Evolutionary conservation across 176 grass and related monocot species (phyloP), one percentile per base, ranked within the genome.

Genomic region (Oryza glumipatula): DNA sequence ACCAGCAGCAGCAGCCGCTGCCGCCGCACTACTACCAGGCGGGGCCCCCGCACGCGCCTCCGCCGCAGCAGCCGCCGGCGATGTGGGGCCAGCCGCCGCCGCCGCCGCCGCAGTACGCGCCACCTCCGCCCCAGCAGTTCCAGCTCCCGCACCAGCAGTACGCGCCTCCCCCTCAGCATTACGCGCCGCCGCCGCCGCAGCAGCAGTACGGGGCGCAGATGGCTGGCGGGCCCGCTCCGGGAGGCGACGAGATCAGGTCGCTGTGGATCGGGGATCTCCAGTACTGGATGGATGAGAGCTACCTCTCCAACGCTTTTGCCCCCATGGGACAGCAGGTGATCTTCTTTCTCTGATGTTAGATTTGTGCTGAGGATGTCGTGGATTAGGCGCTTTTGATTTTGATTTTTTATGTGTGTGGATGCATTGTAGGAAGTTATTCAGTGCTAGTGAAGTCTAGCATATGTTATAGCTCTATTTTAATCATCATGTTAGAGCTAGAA

Each of bases 231-330:
- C 61, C 64, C 2, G 44, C 79, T 23, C 76, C 84, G 0, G 80
- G 72, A 15, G 56, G 69, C 10, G 89, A 90, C 35, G 95, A 98
- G 80, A 79, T 98, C 85, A 91, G 85, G 70, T 83, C 95, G 3
- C 82, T 98, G 69, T 98, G 95, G 95, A 91, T 98, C 28, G 92
- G 95, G 46, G 95, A 98, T 86, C 85, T 98, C 54, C 92, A 93
- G 85, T 90, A 93, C 67, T 98, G 95, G 95, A 95, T 98, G 90
- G 95, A 98, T 9, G 95, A 98, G 79, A 70, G 39, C 87, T 95
- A 93, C 71, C 74, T 95, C 21, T 91, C 81, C 38, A 76, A 64
- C 1, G 90, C 88, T 72, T 98, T 98, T 47, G 82, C 68, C 0
- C 14, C 68, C 13, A 83, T 94, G 66, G 87, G 79, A 22, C 88